These are phyloP conservation scores for Thalassia testudinum DNA, from an alignment of 116 monocot species.

Conservation along the genomic window DNA sequence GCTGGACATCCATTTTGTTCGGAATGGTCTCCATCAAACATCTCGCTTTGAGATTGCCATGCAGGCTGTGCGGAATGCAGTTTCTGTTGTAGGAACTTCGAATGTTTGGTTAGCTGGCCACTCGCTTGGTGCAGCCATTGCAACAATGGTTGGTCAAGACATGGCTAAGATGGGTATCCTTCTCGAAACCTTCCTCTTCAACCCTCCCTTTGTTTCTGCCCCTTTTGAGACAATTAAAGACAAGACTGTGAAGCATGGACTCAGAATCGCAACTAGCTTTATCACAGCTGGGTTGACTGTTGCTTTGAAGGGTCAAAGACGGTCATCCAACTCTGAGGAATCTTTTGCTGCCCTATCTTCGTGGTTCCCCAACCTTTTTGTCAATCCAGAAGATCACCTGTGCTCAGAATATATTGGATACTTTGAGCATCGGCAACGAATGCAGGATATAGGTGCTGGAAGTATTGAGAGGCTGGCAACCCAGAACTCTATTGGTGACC, in stretches of 20 bases:
- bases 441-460: slow-evolving; percentile 88
- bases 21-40: slow-evolving; percentile 52
- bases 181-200: slow-evolving; percentile 67
- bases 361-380: slow-evolving; percentile 72
- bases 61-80: slow-evolving; percentile 49
- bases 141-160: slow-evolving; percentile 53
- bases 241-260: slow-evolving; percentile 50
- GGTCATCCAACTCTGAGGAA: slow-evolving; percentile 10
- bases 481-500: slow-evolving; percentile 55
- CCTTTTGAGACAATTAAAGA: slow-evolving; percentile 75
- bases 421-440: slow-evolving; percentile 62
- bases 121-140: slow-evolving; percentile 72
- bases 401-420: slow-evolving; percentile 87
- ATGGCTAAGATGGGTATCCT: slow-evolving; percentile 42
- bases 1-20: slow-evolving; percentile 45
- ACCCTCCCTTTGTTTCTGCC: slow-evolving; percentile 70
- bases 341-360: slow-evolving; percentile 33
- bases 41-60: slow-evolving; percentile 57
- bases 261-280: slow-evolving; percentile 66
- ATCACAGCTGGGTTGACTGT: slow-evolving; percentile 66
- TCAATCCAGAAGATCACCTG: slow-evolving; percentile 64
- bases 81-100: slow-evolving; percentile 23
- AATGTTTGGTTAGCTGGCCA: slow-evolving; percentile 86
- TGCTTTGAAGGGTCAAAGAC: slow-evolving; percentile 19
- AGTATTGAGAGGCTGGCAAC: slow-evolving; percentile 69